Percentiles rank a stretch among this genome's conserved stretches.
Conservation (phyloP, 352 stramenopile genomes). For the Pythium aristosporum region DNA sequence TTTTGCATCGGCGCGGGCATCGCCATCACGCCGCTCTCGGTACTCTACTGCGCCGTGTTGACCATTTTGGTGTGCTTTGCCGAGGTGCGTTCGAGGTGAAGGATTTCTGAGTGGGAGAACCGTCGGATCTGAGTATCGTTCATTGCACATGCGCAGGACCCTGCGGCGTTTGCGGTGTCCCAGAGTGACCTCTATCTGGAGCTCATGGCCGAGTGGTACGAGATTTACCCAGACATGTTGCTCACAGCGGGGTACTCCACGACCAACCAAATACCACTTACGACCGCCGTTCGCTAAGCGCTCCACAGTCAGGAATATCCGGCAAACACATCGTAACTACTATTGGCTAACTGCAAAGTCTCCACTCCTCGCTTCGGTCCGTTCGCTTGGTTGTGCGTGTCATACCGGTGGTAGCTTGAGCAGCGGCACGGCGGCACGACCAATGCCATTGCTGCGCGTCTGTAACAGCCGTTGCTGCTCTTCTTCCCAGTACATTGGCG, state of each 20-base stretch:
- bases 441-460: not conserved
- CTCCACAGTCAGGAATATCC: too few species aligned
- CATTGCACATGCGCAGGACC: not conserved
- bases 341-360: too few species aligned
- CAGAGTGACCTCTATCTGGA: not conserved
- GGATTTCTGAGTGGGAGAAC: not conserved
- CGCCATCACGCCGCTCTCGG: not conserved
- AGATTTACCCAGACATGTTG: not conserved
- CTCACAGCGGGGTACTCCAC: not conserved
- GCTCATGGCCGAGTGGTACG: not conserved
- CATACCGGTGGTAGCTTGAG: conserved; percentile 31
- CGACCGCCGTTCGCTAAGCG: too few species aligned
- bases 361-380: too few species aligned
- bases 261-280: not conserved
- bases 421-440: conserved; percentile 8
- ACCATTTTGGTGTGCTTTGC: not conserved
- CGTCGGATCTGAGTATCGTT: not conserved
- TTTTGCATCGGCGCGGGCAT: not conserved
- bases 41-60: not conserved
- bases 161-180: not conserved
- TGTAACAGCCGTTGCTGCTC: conserved; percentile 30
- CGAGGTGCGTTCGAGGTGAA: not conserved
- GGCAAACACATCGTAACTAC: too few species aligned
- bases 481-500: conserved; percentile 57
- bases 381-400: not conserved